A percentile compares a stretch with the other conserved stretches of the same genome.
phyloP scores from a whole-genome alignment of 345 rosid genomes.

The Balakata baccata region DNA sequence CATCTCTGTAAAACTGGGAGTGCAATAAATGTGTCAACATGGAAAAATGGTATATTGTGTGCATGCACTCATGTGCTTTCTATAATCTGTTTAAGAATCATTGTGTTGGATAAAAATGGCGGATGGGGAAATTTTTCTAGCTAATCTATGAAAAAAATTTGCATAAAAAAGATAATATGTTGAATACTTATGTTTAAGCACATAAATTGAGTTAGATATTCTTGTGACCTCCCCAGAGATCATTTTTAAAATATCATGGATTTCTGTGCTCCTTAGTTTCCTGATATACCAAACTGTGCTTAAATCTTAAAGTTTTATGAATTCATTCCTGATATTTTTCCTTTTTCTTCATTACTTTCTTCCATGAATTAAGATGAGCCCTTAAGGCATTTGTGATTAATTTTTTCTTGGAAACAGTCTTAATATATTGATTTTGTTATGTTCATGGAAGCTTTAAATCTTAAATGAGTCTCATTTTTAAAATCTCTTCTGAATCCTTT shows the following conservation, averaged over 20 bases:
- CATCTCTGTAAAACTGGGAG: neutral
- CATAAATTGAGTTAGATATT: neutral
- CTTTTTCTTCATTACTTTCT: neutral
- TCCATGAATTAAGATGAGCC: neutral
- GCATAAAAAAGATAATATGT: neutral
- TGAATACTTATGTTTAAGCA: neutral
- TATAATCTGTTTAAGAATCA: neutral
- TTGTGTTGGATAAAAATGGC: neutral
- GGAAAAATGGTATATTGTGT: neutral
- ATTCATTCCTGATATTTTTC: neutral
- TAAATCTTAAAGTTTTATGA: neutral
- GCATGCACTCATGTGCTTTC: neutral
- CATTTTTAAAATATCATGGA: neutral
- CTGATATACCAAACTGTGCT: neutral
- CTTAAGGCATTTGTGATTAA: neutral
- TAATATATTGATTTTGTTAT: neutral
- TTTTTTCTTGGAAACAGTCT: neutral
- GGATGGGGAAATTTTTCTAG: neutral
- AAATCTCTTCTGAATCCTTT: constrained; percentile 2
- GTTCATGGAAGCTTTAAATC: neutral
- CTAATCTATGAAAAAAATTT: neutral
- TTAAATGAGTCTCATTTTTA: neutral
- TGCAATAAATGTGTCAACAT: neutral
- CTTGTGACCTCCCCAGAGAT: neutral
- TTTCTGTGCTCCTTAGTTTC: constrained; percentile 3